phyloP scores from a whole-genome alignment of 1,284 basidiomycete species.

The Ustilago bromivora region DNA sequence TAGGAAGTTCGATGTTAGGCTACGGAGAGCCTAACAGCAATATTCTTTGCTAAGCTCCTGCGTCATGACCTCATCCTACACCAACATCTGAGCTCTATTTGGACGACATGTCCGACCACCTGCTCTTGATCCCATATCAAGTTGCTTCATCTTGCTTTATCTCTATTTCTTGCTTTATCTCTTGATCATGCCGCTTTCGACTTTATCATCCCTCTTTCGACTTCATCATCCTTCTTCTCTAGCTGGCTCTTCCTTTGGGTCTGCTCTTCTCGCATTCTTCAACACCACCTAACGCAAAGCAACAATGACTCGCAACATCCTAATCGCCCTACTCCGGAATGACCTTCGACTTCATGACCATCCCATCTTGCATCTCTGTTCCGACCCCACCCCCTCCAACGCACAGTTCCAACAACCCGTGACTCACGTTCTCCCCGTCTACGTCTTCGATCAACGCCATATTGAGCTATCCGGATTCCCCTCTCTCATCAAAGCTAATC shows the following conservation, averaged over 20 bases:
- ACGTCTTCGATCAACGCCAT: slow-evolving; percentile 58
- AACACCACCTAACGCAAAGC: not conserved
- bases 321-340: slow-evolving; percentile 55
- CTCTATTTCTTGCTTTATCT: slow-evolving; percentile 1
- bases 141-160: not conserved
- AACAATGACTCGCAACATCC: slow-evolving; percentile 46
- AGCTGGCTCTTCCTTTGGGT: slow-evolving; percentile 4
- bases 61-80: slow-evolving; percentile 31
- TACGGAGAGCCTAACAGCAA: not conserved
- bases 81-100: not conserved
- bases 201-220: not conserved
- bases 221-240: slow-evolving; percentile 7
- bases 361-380: slow-evolving; percentile 57
- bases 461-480: slow-evolving; percentile 58
- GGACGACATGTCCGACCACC: too few relatives aligned
- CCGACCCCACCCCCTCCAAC: slow-evolving; percentile 34
- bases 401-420: slow-evolving; percentile 44
- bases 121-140: not conserved
- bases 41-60: slow-evolving; percentile 4
- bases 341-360: slow-evolving; percentile 64
- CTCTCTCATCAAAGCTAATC: slow-evolving; percentile 35
- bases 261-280: not conserved
- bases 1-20: not conserved
- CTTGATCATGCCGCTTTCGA: not conserved
- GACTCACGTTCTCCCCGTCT: slow-evolving; percentile 62